phyloP scores from a whole-genome alignment of 2,329 filamentous ascomycete species.

The Aureobasidium sp. region DNA sequence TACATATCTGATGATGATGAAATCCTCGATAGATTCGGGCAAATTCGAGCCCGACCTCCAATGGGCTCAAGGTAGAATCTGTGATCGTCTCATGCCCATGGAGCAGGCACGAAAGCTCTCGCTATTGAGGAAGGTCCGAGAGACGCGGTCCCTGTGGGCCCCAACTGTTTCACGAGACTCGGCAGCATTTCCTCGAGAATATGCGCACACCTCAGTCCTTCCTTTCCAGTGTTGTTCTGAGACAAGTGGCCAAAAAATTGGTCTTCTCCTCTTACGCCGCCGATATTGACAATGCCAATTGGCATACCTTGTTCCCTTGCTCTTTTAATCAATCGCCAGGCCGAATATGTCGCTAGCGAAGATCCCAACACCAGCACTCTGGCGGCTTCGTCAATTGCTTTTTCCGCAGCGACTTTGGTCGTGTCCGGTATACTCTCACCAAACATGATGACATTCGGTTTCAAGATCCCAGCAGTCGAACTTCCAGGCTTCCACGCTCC shows the following conservation, averaged over 20 bases:
- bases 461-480: conserved; percentile 76
- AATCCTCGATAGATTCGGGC: too few species aligned
- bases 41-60: not conserved
- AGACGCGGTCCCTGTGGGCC: not conserved
- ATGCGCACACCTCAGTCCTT: conserved; percentile 45
- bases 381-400: conserved; percentile 79
- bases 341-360: conserved; percentile 94
- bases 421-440: conserved; percentile 81
- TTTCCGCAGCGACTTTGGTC: conserved; percentile 81
- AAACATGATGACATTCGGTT: conserved; percentile 97
- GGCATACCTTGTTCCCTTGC: conserved; percentile 87
- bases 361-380: conserved; percentile 86
- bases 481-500: conserved; percentile 74
- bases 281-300: conserved; percentile 88
- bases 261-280: conserved; percentile 86
- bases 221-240: conserved; percentile 39
- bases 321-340: conserved; percentile 88
- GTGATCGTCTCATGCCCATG: conserved; percentile 6
- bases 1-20: not conserved
- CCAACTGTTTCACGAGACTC: conserved; percentile 33
- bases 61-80: not conserved
- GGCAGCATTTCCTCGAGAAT: conserved; percentile 45
- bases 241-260: conserved; percentile 68
- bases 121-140: not conserved
- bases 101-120: conserved; percentile 13